These are phyloP conservation scores for Tuber microsphaerosporum DNA, from an alignment of 495 filamentous ascomycete genomes.

Conservation along the genomic window DNA sequence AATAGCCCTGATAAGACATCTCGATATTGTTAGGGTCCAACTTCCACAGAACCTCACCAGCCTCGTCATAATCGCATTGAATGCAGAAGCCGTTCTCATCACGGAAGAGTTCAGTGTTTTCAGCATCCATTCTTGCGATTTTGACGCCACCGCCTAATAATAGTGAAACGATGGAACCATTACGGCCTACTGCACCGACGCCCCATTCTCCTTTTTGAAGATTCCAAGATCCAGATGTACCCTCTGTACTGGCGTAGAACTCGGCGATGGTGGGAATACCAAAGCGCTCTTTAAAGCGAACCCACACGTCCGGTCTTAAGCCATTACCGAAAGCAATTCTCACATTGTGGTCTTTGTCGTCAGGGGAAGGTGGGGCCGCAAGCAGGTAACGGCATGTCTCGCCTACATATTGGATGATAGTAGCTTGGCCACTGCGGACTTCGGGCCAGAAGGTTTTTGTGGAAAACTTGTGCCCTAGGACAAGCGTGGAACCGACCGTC, in stretches of 20 bases:
- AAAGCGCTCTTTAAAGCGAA: slow-evolving; percentile 78
- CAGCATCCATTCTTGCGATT: slow-evolving; percentile 66
- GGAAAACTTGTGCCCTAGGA: slow-evolving; percentile 74
- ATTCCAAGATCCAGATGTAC: slow-evolving; percentile 66
- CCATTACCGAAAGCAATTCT: slow-evolving; percentile 87
- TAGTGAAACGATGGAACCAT: slow-evolving; percentile 55
- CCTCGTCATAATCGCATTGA: slow-evolving; percentile 53
- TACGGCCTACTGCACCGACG: slow-evolving; percentile 74
- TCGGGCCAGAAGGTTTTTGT: slow-evolving; percentile 77
- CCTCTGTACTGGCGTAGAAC: slow-evolving; percentile 89
- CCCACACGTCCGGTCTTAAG: slow-evolving; percentile 87
- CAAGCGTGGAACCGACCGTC: slow-evolving; percentile 56
- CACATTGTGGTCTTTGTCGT: slow-evolving; percentile 71
- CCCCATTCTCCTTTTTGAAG: slow-evolving; percentile 64
- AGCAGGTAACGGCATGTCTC: slow-evolving; percentile 91
- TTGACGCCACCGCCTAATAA: slow-evolving; percentile 50
- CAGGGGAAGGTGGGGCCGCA: slow-evolving; percentile 57
- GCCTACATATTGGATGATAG: slow-evolving; percentile 88
- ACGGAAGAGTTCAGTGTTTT: slow-evolving; percentile 62
- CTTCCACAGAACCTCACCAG: slow-evolving; percentile 72
- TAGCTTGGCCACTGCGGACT: slow-evolving; percentile 63
- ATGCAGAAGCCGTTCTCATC: slow-evolving; percentile 65
- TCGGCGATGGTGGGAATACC: slow-evolving; percentile 71
- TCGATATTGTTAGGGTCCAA: slow-evolving; percentile 61
- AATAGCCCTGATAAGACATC: slow-evolving; percentile 78